Evolutionary conservation across 176 grass and related monocot genomes (phyloP), one percentile per base, ranked within the genome.

Genomic region (Carex scoparia): DNA sequence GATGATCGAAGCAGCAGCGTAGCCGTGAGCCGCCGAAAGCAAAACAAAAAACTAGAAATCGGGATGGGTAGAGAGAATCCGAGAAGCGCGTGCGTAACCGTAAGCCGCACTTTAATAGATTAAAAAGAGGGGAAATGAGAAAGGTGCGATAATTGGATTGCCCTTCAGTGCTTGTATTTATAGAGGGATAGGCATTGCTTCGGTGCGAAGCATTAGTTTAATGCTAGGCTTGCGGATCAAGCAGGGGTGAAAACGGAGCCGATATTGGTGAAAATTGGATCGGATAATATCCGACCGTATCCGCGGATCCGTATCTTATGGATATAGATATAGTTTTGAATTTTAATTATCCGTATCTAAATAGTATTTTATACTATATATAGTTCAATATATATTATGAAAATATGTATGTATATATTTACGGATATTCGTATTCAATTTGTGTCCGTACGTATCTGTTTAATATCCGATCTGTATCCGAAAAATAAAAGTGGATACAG

Each of bases 71-170:
- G 13, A 51, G 10, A 35, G 19, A 60, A 16, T 61, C 37, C 40
- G 57, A 1, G 51, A 27, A 82, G 88, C 88, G 92, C 92, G 92
- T 94, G 92, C 92, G 92, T 94, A 94, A 82, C 92, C 92, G 92
- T 94, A 58, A 94, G 90, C 92, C 92, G 92, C 92, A 94, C 87
- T 86, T 63, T 76, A 85, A 16, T 63, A 44, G 15, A 84, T 10
- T 42, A n/a, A 49, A 59, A 84, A 67, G 18, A 59, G 69, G 28
- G 58, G 58, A 76, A 72, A 65, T 28, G 28, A 77, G 10, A 57
- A 37, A 38, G 65, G 30, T 46, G 30, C n/a, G 48, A 77, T 62
- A 19, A 57, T 10, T 4, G 1, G 16, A n/a, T 3, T 5, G 8
- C 2, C 11, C 42, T 13, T 31, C n/a, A 33, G 53, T 67, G 69